A percentile compares a stretch with the other conserved stretches of the same genome.
phyloP scores from a whole-genome alignment of 2,329 filamentous ascomycete genomes.

The Graphilbum sp. region DNA sequence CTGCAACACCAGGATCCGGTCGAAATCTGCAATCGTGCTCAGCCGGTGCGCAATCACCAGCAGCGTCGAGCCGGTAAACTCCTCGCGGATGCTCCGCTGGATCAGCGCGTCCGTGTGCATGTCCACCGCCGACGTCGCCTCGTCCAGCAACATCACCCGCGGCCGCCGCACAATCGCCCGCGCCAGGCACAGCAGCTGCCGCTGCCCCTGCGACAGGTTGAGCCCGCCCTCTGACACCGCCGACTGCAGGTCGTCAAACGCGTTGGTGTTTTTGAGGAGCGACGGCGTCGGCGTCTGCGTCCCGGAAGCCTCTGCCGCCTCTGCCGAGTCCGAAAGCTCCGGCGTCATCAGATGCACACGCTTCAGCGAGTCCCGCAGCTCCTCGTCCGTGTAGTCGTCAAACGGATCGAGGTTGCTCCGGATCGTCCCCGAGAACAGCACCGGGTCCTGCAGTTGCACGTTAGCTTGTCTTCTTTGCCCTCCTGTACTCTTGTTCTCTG shows the following conservation, averaged over 20 bases:
- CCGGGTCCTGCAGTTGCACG: constrained; percentile 41
- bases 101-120: constrained; percentile 62
- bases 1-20: constrained; percentile 54
- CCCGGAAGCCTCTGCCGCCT: constrained; percentile 18
- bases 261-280: constrained; percentile 44
- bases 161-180: constrained; percentile 56
- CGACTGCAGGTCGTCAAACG: constrained; percentile 45
- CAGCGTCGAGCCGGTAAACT: constrained; percentile 52
- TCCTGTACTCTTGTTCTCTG: too few relatives aligned
- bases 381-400: constrained; percentile 48
- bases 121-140: constrained; percentile 65
- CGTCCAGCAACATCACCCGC: constrained; percentile 65
- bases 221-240: constrained; percentile 55
- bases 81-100: constrained; percentile 54
- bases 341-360: constrained; percentile 45
- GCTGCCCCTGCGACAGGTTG: constrained; percentile 61
- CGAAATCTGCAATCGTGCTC: constrained; percentile 63
- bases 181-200: constrained; percentile 60
- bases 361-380: constrained; percentile 51
- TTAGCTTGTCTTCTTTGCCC: constrained; percentile 5
- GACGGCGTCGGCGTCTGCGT: constrained; percentile 18
- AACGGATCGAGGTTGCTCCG: constrained; percentile 67
- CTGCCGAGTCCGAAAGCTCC: constrained; percentile 19
- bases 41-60: constrained; percentile 62
- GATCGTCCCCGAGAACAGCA: constrained; percentile 66